phyloP scores from a whole-genome alignment of 331 rosid genomes.

The Stylosanthes scabra region DNA sequence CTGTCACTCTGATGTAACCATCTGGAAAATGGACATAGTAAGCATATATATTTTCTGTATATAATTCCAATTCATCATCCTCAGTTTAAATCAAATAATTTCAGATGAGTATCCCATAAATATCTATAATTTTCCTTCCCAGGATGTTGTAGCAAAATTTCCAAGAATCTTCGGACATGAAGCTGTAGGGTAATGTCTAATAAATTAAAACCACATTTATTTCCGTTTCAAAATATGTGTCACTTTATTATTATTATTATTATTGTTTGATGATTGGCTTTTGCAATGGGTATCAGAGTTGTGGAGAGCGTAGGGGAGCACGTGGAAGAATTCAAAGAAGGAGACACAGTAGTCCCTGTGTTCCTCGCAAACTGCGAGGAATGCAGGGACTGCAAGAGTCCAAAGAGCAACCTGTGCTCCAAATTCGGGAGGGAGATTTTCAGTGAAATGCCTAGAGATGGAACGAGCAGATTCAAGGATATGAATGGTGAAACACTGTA shows the following conservation, averaged over 20 bases:
- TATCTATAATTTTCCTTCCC: neutral
- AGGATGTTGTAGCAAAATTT: slow-evolving; percentile 44
- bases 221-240: neutral
- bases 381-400: slow-evolving; percentile 56
- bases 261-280: too few species aligned
- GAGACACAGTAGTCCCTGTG: slow-evolving; percentile 66
- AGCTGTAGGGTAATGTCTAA: slow-evolving; percentile 60
- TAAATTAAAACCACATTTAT: neutral
- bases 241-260: too few species aligned
- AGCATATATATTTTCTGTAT: neutral
- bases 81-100: neutral
- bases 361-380: slow-evolving; percentile 53
- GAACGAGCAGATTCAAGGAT: slow-evolving; percentile 60
- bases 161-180: slow-evolving; percentile 73
- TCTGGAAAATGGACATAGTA: slow-evolving; percentile 54
- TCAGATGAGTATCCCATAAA: too few species aligned
- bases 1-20: slow-evolving; percentile 60
- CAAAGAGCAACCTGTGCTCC: slow-evolving; percentile 52
- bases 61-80: neutral
- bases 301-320: slow-evolving; percentile 69
- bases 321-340: slow-evolving; percentile 59
- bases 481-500: slow-evolving; percentile 51
- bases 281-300: slow-evolving; percentile 23
- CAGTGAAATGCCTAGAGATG: slow-evolving; percentile 54
- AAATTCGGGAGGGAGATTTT: neutral